Percentiles rank a stretch among this genome's conserved stretches.
Evolutionary conservation across 2,329 filamentous ascomycete genomes (phyloP).

Genomic region (Trichoderma koningiopsis): DNA sequence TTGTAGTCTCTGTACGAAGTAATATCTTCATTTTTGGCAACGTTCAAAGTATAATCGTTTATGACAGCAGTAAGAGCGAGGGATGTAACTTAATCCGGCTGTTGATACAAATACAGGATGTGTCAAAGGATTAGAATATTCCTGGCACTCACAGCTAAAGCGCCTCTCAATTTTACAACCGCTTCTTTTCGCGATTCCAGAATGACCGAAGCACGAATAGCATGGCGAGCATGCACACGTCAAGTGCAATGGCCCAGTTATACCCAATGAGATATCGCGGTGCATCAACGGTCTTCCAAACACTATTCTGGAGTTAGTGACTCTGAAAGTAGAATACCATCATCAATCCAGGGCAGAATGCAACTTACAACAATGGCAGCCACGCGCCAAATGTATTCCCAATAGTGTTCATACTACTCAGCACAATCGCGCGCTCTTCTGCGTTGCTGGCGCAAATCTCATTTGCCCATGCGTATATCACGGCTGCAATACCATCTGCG

Average conservation of each 20-base stretch:
- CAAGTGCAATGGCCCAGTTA: conserved; percentile 34
- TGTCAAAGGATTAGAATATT: background rate
- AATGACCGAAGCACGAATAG: conserved; percentile 26
- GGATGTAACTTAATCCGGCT: conserved; percentile 30
- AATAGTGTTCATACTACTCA: conserved; percentile 51
- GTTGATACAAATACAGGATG: background rate
- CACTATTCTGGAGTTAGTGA: conserved; percentile 3
- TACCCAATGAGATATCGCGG: conserved; percentile 45
- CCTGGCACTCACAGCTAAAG: background rate
- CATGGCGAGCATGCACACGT: conserved; percentile 32
- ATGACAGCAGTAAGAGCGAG: conserved; percentile 28
- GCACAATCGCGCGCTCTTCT: conserved; percentile 51
- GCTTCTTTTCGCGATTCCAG: background rate
- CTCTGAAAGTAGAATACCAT: background rate
- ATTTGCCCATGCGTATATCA: conserved; percentile 50
- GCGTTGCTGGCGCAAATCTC: conserved; percentile 49
- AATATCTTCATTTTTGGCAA: conserved; percentile 37
- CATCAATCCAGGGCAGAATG: background rate
- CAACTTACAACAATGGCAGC: conserved; percentile 40
- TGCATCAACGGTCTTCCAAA: conserved; percentile 40
- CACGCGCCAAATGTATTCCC: conserved; percentile 48
- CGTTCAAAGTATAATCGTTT: background rate
- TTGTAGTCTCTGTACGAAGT: conserved; percentile 35
- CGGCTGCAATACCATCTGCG: conserved; percentile 33
- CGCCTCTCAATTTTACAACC: background rate